Base-by-base conservation (phyloP, 2,329 filamentous ascomycete genomes). In the Bertia moriformis region DNA sequence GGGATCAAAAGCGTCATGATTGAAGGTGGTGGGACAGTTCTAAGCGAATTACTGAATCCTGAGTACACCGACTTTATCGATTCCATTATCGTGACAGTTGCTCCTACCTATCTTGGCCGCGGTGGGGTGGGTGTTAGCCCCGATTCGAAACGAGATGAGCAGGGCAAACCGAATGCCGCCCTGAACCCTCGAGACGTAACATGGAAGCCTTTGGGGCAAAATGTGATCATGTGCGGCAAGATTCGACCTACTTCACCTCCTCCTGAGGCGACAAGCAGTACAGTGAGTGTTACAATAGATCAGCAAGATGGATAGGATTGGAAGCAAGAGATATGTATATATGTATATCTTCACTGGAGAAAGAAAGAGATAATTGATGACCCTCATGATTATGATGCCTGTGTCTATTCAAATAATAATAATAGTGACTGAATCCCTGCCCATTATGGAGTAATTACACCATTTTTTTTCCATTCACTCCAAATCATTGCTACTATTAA, bases 1-100 rank as follows among this genome's bases (percentile, higher is more conserved):
- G 69, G 69, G 0, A 61, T 78, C 40, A 56, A 59, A 39, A 76
- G 71, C 44, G 60, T 78, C n/a, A 78, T 79, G 74, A 63, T 79
- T 39, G 73, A 79, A 51, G 73, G 73, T 1, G 73, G 73, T 10
- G 73, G 67, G 0, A 59, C 56, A 2, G 65, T 79, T 13, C 65
- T 79, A 45, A 74, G 73, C 45, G 60, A 69, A 39, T 52, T 79
- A 14, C 55, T 79, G 17, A 60, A 62, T 39, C 60, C 65, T 4
- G 55, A 62, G 35, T 63, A 69, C 43, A 48, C 62, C 15, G 48
- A 54, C 18, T 57, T 75, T 14, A 62, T 78, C 38, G 63, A 71
- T 45, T 66, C 69, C 0, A 63, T 78, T 19, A 66, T 79, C 45
- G 62, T 78, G 38, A 78, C 73, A 1, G 65, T 78, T 47, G 71